A percentile compares a stretch with the other conserved stretches of the same genome.
Evolutionary conservation across 176 grass and related monocot genomes (phyloP).

Genomic region (Neostapfia colusana): DNA sequence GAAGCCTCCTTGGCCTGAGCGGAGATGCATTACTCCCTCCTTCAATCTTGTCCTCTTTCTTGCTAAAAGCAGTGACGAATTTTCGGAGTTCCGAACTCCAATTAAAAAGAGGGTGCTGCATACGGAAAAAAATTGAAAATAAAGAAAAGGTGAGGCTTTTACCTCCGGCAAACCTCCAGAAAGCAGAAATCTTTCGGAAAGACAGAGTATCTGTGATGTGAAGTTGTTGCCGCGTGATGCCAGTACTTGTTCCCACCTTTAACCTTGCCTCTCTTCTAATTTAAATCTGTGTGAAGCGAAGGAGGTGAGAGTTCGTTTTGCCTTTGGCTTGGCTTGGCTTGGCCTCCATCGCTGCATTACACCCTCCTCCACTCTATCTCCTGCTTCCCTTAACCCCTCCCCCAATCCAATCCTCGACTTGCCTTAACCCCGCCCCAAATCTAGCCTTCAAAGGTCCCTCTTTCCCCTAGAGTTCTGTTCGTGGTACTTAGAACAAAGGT

Average conservation of each 20-base stretch:
- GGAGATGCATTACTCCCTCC: neutral
- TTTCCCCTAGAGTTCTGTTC: conserved; percentile 29
- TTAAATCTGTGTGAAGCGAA: conserved; percentile 49
- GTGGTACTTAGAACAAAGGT: conserved; percentile 40
- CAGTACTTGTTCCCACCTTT: conserved; percentile 33
- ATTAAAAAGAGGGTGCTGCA: neutral
- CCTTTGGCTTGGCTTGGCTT: conserved; percentile 43
- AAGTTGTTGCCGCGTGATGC: conserved; percentile 27
- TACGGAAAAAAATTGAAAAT: too few relatives aligned
- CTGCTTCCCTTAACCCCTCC: conserved; percentile 53
- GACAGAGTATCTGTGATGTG: too few relatives aligned
- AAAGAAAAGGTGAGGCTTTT: conserved; percentile 22
- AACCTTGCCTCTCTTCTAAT: conserved; percentile 48
- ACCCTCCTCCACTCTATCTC: conserved; percentile 51
- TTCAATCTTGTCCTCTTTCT: too few relatives aligned
- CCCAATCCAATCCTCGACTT: conserved; percentile 26
- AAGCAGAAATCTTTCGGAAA: conserved; percentile 46
- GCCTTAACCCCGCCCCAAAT: conserved; percentile 61
- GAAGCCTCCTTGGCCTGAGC: neutral
- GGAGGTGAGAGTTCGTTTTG: conserved; percentile 12
- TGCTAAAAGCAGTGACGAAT: too few relatives aligned
- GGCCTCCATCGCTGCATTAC: conserved; percentile 43
- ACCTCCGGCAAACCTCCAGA: conserved; percentile 10
- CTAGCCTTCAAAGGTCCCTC: conserved; percentile 65
- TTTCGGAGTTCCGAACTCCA: neutral